Percentiles rank a stretch among this genome's conserved stretches.
These are phyloP conservation scores for Coccomyxa sp. DNA, from an alignment of 139 green algal species.

Conservation along the genomic window DNA sequence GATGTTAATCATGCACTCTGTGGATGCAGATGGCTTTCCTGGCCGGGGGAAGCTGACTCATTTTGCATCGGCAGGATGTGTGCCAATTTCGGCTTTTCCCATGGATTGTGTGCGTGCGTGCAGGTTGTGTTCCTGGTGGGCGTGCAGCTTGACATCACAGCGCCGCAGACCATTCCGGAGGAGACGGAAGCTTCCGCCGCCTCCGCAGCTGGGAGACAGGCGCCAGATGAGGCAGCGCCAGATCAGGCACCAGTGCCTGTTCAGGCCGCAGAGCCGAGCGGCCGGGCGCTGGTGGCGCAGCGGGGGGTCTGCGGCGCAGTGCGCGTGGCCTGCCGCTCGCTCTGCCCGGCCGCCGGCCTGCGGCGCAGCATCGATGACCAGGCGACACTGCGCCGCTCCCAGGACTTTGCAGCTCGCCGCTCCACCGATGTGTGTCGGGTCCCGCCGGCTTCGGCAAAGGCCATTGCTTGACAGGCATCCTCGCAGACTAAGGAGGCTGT, in stretches of 20 bases:
- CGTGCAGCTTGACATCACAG: conserved; percentile 52
- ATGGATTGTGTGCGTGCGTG: background rate
- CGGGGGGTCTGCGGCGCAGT: conserved; percentile 45
- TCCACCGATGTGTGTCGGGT: no score
- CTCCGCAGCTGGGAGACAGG: no score
- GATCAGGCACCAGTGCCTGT: background rate
- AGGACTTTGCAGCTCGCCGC: background rate
- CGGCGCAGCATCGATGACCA: conserved; percentile 14
- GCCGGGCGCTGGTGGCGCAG: conserved; percentile 28
- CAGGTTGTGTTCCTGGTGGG: conserved; percentile 57
- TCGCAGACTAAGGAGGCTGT: no score
- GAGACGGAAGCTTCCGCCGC: background rate
- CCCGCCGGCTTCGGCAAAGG: no score
- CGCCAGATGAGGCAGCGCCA: background rate
- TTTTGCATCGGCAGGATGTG: no score
- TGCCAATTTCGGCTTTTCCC: no score
- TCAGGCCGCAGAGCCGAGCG: conserved; percentile 3
- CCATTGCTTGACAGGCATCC: no score
- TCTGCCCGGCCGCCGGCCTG: conserved; percentile 25
- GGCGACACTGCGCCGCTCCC: background rate
- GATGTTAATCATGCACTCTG: no score
- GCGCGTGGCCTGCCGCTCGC: conserved; percentile 32
- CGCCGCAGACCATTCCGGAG: background rate
- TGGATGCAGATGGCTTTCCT: no score
- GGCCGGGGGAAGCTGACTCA: no score